Conservation (phyloP, 2,329 filamentous ascomycete genomes). For the Xylariaceae sp. region DNA sequence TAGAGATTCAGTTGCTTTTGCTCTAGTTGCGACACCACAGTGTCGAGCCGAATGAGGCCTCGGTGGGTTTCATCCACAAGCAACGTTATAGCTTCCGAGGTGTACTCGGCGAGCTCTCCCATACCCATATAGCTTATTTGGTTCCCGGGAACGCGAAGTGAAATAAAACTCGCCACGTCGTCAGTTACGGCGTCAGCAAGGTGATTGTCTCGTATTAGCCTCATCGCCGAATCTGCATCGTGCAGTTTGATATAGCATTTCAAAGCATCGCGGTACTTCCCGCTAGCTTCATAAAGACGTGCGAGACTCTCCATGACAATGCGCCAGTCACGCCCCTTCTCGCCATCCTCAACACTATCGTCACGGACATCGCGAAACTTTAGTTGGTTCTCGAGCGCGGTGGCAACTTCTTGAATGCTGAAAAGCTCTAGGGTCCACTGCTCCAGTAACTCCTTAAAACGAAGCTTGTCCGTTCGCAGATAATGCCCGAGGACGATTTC, state of each 20-base stretch:
- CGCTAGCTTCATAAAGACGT: conserved; percentile 76
- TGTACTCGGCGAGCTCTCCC: conserved; percentile 71
- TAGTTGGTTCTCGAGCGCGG: conserved; percentile 76
- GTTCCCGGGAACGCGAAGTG: conserved; percentile 74
- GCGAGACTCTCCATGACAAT: conserved; percentile 85
- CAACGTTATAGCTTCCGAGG: conserved; percentile 76
- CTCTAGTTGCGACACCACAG: conserved; percentile 75
- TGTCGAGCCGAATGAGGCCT: conserved; percentile 72
- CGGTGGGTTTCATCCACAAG: conserved; percentile 89
- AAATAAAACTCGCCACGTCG: conserved; percentile 84
- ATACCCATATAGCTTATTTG: conserved; percentile 62
- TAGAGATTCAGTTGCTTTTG: conserved; percentile 66
- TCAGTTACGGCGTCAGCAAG: conserved; percentile 85
- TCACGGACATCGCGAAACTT: conserved; percentile 69
- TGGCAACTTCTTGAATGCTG: conserved; percentile 70
- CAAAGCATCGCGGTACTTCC: conserved; percentile 77
- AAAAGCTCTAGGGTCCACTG: conserved; percentile 83
- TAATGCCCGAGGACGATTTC: conserved; percentile 89
- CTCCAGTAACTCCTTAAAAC: conserved; percentile 75
- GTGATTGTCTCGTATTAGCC: conserved; percentile 79
- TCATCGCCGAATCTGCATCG: conserved; percentile 85
- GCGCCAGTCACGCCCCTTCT: conserved; percentile 75
- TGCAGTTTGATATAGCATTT: conserved; percentile 86
- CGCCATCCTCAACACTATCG: conserved; percentile 70
- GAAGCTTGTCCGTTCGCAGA: conserved; percentile 68